A percentile compares a stretch with the other conserved stretches of the same genome.
phyloP scores from a whole-genome alignment of 352 stramenopile genomes.

The Globisporangium splendens region DNA sequence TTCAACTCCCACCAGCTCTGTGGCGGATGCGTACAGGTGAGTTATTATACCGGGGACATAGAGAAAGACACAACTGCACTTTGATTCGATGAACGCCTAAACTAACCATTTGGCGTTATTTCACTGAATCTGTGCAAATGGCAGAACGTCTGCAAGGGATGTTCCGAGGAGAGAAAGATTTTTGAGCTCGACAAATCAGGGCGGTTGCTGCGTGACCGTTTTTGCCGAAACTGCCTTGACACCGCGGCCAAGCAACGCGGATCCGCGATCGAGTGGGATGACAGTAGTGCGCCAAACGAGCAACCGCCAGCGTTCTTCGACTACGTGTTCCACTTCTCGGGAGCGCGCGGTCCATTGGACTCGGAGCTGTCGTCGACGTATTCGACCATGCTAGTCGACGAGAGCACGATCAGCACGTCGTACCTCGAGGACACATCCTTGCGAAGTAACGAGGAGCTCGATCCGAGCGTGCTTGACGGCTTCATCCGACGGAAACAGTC shows the following conservation, averaged over 20 bases:
- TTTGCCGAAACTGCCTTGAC: slow-evolving; percentile 40
- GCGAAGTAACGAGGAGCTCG: not conserved
- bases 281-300: not conserved
- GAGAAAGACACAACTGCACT: too few species aligned
- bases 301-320: slow-evolving; percentile 16
- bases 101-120: too few species aligned
- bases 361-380: too few species aligned
- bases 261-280: slow-evolving; percentile 6
- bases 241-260: slow-evolving; percentile 11
- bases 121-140: not conserved
- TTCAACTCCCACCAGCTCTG: slow-evolving; percentile 14
- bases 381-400: slow-evolving; percentile 6
- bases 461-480: too few species aligned
- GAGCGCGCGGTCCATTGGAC: not conserved
- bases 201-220: slow-evolving; percentile 31
- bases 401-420: slow-evolving; percentile 13
- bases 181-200: slow-evolving; percentile 40
- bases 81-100: too few species aligned
- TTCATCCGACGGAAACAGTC: not conserved
- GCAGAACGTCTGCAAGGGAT: slow-evolving; percentile 39
- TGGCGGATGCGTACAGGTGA: slow-evolving; percentile 28
- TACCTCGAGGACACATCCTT: not conserved
- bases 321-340: slow-evolving; percentile 4
- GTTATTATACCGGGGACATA: not conserved
- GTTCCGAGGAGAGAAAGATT: slow-evolving; percentile 39